Base-by-base conservation (phyloP, 2,329 filamentous ascomycete genomes). In the Fusarium anthophilum region DNA sequence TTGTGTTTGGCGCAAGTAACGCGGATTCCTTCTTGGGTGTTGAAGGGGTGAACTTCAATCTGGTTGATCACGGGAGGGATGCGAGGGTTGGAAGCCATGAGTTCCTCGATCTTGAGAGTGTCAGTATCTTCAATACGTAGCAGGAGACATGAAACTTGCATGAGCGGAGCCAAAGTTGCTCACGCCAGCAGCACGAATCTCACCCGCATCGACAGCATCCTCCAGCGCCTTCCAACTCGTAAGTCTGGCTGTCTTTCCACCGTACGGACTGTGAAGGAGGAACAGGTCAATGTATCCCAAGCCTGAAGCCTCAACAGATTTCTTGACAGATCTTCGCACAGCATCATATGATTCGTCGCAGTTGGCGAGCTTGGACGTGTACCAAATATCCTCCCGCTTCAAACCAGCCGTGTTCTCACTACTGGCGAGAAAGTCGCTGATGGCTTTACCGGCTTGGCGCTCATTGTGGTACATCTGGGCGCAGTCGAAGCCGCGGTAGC, bases 41-140 rank as follows among this genome's bases (percentile, higher is more conserved):
- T 94, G 87, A 96, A 96, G 0, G 93, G 93, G 70, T 96, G 93
- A 4, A 95, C 88, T 80, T 96, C 92, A 76, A 95, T 92, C 83
- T 96, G 94, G 78, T 96, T 96, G 57, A 96, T 89, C 4, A 90
- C 89, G 0, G 94, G 93, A 15, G 84, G 81, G 51, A 93, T 87
- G 2, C 86, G 86, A 0, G 92, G 91, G 17, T 89, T 89, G 1
- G 87, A 87, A 5, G 86, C 86, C 78, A 94, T 87, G 55, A 95
- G 84, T 79, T 95, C 92, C 72, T 93, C 87, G 57, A 95, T 87
- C 88, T 92, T 71, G 6, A 3, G 8, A 2, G 15, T 6, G 11
- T 35, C 22, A 63, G 50, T 30, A 43, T 43, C 13, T 3, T 14
- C 1, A 3, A 5, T 0, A 13, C 6, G 6, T 0, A 10, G 7